Base-by-base conservation (phyloP, 2,329 filamentous ascomycete genomes). In the Pseudonectria foliicola region DNA sequence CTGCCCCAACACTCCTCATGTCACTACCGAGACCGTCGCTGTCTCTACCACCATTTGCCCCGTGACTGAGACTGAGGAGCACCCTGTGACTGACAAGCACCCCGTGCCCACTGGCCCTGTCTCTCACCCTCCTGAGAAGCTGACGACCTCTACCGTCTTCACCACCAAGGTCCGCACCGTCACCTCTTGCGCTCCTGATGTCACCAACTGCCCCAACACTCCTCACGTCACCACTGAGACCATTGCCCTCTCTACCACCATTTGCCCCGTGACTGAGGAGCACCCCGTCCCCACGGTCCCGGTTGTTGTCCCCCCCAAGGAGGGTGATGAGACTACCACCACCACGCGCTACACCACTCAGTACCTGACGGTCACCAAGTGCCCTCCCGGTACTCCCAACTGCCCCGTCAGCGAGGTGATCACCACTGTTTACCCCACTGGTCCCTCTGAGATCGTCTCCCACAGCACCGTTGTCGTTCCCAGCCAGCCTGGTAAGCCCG, bases 11-110 rank as follows among this genome's bases (percentile, higher is more conserved):
- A 39, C 45, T 21, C 45, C 44, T 37, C 44, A 49, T 18, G 54
- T 52, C 35, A 50, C 52, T 33, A 59, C 53, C 7, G 45, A 55
- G 44, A 58, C 57, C n/a, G 41, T 52, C 18, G 46, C 56, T 14
- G 34, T 57, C 31, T 63, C 57, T 25, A 67, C 63, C 28, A 68
- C 64, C 5, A 52, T 67, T 35, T 67, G 64, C 57, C 65, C 66
- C 10, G 56, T 67, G 33, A 56, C 52, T 13, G 43, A 49, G 43
- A 21, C 30, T 34, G 33, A 13, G 32, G 29, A 34, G 34, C 7
- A 16, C n/a, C 4, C 27, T 29, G 27, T 11, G 6, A 16, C n/a
- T 11, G 27, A 21, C 5, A 21, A 21, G 18, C 18, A 6, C 8
- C 18, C 18, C 18, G 18, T 25, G 25, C 21, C 27, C 23, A 13